Percentiles rank a stretch among this genome's conserved stretches.
Evolutionary conservation across 129 eudicot genomes (phyloP).

Genomic region (Lactuca saligna): DNA sequence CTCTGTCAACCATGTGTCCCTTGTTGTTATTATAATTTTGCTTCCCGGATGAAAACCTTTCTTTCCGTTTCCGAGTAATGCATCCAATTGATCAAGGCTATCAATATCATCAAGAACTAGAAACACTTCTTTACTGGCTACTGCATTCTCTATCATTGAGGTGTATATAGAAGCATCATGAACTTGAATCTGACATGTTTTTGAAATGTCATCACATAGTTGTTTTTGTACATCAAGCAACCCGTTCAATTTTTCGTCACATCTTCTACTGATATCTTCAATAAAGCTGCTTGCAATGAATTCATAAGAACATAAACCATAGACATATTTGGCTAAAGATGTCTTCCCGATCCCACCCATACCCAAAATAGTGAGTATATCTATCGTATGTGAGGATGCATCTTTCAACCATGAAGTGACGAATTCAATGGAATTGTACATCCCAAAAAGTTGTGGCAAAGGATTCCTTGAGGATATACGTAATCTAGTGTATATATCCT

Average conservation of each 20-base stretch:
- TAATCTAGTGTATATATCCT: constrained; percentile 3
- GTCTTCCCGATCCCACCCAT: too few species aligned
- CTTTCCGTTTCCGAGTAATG: constrained; percentile 16
- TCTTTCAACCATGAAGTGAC: constrained; percentile 21
- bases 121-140: too few species aligned
- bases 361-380: too few species aligned
- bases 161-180: background rate
- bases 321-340: constrained; percentile 13
- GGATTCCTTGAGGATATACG: background rate
- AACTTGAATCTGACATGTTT: background rate
- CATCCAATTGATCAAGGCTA: background rate
- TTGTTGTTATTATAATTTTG: constrained; percentile 37
- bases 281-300: constrained; percentile 11
- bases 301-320: background rate
- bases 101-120: too few species aligned
- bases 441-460: constrained; percentile 12
- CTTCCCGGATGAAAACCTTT: constrained; percentile 24
- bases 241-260: background rate
- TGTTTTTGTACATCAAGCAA: constrained; percentile 19
- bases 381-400: too few species aligned
- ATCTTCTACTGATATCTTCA: too few species aligned
- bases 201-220: constrained; percentile 22
- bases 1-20: too few species aligned
- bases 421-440: background rate
- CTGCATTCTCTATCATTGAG: too few species aligned